Conservation (phyloP, 2,329 filamentous ascomycete genomes). For the Dactylonectria estremocensis region DNA sequence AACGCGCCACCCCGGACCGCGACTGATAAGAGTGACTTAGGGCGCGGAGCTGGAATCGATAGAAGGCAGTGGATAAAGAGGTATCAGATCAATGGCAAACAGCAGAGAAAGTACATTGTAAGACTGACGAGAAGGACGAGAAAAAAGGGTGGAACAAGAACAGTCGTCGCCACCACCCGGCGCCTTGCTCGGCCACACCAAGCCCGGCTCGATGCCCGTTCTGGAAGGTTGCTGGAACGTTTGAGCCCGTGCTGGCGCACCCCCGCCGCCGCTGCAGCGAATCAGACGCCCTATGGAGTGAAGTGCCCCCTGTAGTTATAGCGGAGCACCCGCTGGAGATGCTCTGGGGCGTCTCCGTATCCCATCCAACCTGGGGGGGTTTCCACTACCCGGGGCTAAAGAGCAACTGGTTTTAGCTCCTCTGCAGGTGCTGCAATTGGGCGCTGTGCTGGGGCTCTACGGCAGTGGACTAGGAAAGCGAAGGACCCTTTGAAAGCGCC, state of each 20-base stretch:
- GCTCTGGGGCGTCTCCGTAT: not conserved
- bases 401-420: not conserved
- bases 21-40: too few relatives aligned
- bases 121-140: too few relatives aligned
- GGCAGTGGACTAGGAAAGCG: not conserved
- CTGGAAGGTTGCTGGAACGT: conserved; percentile 50
- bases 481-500: conserved; percentile 11
- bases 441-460: not conserved
- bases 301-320: conserved; percentile 13
- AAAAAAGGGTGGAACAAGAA: not conserved
- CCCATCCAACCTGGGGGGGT: not conserved
- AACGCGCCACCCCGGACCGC: too few relatives aligned
- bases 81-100: too few relatives aligned
- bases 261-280: conserved; percentile 9
- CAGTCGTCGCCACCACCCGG: conserved; percentile 33
- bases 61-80: too few relatives aligned
- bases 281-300: conserved; percentile 1
- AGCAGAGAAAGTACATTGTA: too few relatives aligned
- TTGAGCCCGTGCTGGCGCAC: conserved; percentile 27
- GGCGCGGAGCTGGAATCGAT: too few relatives aligned
- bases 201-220: conserved; percentile 36
- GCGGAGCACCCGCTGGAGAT: not conserved
- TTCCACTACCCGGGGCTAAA: conserved; percentile 29
- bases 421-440: not conserved
- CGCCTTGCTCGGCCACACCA: conserved; percentile 40